Evolutionary conservation across 768 basidiomycete species (phyloP).

Genomic region (Lactarius tabidus): DNA sequence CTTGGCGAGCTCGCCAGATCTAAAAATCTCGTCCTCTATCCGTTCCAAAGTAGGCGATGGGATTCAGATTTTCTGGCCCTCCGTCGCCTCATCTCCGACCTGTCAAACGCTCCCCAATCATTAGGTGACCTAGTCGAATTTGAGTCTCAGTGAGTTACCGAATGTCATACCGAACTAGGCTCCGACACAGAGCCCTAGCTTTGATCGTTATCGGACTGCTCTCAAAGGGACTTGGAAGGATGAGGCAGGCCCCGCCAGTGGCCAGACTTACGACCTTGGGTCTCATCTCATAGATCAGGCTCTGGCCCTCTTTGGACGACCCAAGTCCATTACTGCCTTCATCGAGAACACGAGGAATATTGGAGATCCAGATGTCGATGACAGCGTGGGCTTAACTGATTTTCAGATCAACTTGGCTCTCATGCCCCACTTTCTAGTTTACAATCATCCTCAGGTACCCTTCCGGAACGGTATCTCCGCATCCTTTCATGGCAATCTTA

Average conservation of each 20-base stretch:
- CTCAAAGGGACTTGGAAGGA: conserved; percentile 82
- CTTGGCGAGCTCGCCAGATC: conserved; percentile 55
- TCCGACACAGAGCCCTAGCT: conserved; percentile 38
- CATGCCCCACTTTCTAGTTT: conserved; percentile 34
- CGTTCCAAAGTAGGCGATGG: conserved; percentile 73
- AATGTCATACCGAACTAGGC: neutral
- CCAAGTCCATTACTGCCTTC: conserved; percentile 62
- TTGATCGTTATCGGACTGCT: conserved; percentile 65
- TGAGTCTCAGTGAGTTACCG: conserved; percentile 59
- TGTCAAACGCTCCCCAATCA: conserved; percentile 46
- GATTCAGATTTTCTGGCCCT: conserved; percentile 75
- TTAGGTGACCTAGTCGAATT: conserved; percentile 66
- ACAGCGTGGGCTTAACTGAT: conserved; percentile 43
- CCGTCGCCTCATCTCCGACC: conserved; percentile 51
- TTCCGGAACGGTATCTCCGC: conserved; percentile 37
- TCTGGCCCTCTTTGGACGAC: conserved; percentile 71
- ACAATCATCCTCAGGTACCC: conserved; percentile 30
- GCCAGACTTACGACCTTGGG: conserved; percentile 74
- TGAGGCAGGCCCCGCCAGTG: conserved; percentile 52
- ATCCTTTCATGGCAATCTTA: conserved; percentile 63
- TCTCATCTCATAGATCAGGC: conserved; percentile 79
- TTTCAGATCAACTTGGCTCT: conserved; percentile 50
- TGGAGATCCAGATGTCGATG: conserved; percentile 62
- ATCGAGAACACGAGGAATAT: conserved; percentile 65
- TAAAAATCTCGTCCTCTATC: conserved; percentile 62